Evolutionary conservation across 2,329 filamentous ascomycete genomes (phyloP), one percentile per base, ranked within the genome.

Genomic region (Rutstroemia sp.): DNA sequence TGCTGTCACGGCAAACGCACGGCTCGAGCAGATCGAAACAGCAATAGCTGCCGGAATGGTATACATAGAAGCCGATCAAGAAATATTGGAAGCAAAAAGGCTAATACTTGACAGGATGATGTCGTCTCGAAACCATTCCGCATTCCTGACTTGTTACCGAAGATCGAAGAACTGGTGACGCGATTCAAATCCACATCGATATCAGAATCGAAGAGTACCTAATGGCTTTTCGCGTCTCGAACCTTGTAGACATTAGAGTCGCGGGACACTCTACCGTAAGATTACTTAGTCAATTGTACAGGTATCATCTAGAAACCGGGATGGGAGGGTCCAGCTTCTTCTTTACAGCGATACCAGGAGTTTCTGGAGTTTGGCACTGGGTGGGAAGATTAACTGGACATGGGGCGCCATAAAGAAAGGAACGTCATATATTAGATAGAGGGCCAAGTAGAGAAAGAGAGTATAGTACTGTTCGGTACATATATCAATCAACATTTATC

Each of bases 91-190:
- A 45, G 25, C 12, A 9, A 14, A 50, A 63, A 69, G 60, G 70
- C 56, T 16, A 45, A 34, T 49, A 27, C 10, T n/a, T 50, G 14
- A 19, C 51, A 84, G 80, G 84, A 90, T 69, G 84, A 86, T 70
- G 82, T 91, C 45, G 87, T 92, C 38, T 85, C 86, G 1, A 92
- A 92, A 67, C 88, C 89, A 3, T 92, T 92, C 67, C 80, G 83
- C n/a, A 84, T 88, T 52, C 78, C 79, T n/a, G 84, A 89, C 55
- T 70, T 89, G 52, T 75, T 88, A 46, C 81, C 82, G 14, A 86
- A 86, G 68, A 86, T 89, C 59, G 77, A 82, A 59, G 78, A 82
- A 23, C 59, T 69, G 4, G 53, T 55, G 10, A 19, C 25, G 25
- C n/a, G n/a, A 27, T 48, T 44, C 41, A 17, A 23, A 19, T 10